Conservation (phyloP, 2,329 filamentous ascomycete genomes). For the Colletotrichum sp. region DNA sequence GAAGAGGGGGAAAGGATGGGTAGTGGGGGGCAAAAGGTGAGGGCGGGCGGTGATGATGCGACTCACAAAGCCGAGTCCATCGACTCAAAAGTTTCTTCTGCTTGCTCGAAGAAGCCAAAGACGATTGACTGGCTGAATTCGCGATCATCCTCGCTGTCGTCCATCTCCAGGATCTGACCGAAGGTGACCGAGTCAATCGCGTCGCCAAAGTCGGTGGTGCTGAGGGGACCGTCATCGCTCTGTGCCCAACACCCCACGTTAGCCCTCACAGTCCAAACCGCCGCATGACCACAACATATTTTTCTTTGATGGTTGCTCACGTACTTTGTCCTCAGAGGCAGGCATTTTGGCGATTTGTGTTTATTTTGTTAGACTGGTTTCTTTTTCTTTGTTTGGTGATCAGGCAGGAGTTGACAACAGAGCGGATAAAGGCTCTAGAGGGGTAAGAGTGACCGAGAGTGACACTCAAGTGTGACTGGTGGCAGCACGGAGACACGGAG, state of each 20-base stretch:
- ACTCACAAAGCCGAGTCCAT: constrained; percentile 87
- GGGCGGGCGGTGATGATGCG: neutral
- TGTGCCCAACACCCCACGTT: constrained; percentile 17
- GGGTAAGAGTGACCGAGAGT: constrained; percentile 1
- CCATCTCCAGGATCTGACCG: constrained; percentile 97
- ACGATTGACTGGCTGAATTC: constrained; percentile 92
- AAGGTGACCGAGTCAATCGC: constrained; percentile 83
- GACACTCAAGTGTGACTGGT: neutral
- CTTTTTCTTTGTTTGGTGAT: neutral
- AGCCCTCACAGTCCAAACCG: constrained; percentile 20
- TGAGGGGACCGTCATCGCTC: constrained; percentile 26
- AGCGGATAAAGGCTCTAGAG: neutral
- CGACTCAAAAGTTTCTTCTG: constrained; percentile 80
- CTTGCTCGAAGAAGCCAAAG: constrained; percentile 91
- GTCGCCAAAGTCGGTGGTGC: constrained; percentile 62
- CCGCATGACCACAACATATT: constrained; percentile 27
- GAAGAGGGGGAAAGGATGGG: neutral
- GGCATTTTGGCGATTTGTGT: constrained; percentile 16
- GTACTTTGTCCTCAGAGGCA: constrained; percentile 35
- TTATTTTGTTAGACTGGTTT: neutral
- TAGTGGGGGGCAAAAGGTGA: neutral
- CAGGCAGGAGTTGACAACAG: neutral
- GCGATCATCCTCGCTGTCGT: constrained; percentile 83
- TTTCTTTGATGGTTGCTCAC: constrained; percentile 26
- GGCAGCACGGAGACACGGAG: constrained; percentile 9